Evolutionary conservation across 352 stramenopile species (phyloP), one percentile per base, ranked within the genome.

Genomic region (Phytophthora hybrid): DNA sequence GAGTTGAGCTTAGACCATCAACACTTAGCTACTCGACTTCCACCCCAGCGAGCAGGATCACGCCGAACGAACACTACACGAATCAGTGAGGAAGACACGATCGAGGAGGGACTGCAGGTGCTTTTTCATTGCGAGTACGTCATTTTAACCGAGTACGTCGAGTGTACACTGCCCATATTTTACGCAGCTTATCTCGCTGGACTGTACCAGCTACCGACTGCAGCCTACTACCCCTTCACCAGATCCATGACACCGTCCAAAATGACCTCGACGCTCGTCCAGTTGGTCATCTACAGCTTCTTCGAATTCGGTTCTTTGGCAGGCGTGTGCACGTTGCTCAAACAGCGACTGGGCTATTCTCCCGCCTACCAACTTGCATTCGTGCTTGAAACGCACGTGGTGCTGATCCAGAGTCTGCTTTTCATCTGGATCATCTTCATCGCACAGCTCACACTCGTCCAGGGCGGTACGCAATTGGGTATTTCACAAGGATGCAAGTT

Each of bases 311-410:
- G 41, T 9, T 76, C 69, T 8, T 76, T 76, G 16, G 19, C 58
- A 1, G 57, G 29, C 6, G 14, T 73, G 14, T 37, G 73, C 18
- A 2, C 69, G 4, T 37, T 71, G 13, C 46, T 82, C 9, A 64
- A 71, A 26, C 37, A 59, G 4, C 59, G 53, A 46, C 69, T 86
- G 21, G 69, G 61, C 3, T 79, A 72, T 44, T 72, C 66, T 5
- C 63, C 69, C 6, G 9, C 74, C 2, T 79, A 82, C 39, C 64
- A 78, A 32, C 52, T 88, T 7, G 79, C 73, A 1, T 86, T 88
- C 55, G 79, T 88, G 23, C 70, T 88, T 0, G 79, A 88, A 71
- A 81, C 51, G 0, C 74, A 85, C 11, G 32, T 23, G 0, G 44
- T 68, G 7, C 32, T 72, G 18, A 14, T 85, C 5, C 78, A 85